Base-by-base conservation (phyloP, 164 flowering plant genomes). In the Saururus chinensis region DNA sequence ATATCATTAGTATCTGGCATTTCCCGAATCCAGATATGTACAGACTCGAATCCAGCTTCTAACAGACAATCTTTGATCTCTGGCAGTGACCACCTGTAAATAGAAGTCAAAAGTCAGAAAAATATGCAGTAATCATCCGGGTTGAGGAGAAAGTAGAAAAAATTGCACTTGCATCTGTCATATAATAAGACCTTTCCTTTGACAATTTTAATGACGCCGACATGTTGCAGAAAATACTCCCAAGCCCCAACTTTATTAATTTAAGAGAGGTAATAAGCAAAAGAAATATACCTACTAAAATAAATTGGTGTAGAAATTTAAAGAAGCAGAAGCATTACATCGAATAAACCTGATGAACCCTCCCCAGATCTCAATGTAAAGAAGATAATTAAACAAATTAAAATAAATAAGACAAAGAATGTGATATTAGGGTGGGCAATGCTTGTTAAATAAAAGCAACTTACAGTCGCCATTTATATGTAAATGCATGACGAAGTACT, bases 401-500 rank as follows among this genome's bases (percentile, higher is more conserved):
- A 1, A 20, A 20, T 0, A 7, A 53, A 23, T 4, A 10, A 53
- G 25, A 23, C 4, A 53, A 20, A 53, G 10, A 53, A 20, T 19
- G 3, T 0, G 22, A 30, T 30, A 30, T 30, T 30, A 30, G 37
- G n/a, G 10, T 53, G 20, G 24, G 22, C 5, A 53, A 1, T 16
- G 54, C 7, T 25, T 19, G 40, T 25, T 21, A 41, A 41, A 19
- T 56, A 42, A 16, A 19, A 22, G 7, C 42, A 45, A 80, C 96
- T 83, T 83, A 90, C 97, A 93, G 82, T 64, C 98, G 82, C 98
- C 98, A 93, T 70, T 79, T 82, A 70, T 93, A 93, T 20, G 96
- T 80, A 77, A 90, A 93, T 66, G 97, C 96, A 82, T 84, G 87
- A 64, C 85, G 88, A 59, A 93, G 61, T 66, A 82, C 88, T 57